Evolutionary conservation across 2,329 filamentous ascomycete species (phyloP), one percentile per base, ranked within the genome.

Genomic region (Scytalidium sp.): DNA sequence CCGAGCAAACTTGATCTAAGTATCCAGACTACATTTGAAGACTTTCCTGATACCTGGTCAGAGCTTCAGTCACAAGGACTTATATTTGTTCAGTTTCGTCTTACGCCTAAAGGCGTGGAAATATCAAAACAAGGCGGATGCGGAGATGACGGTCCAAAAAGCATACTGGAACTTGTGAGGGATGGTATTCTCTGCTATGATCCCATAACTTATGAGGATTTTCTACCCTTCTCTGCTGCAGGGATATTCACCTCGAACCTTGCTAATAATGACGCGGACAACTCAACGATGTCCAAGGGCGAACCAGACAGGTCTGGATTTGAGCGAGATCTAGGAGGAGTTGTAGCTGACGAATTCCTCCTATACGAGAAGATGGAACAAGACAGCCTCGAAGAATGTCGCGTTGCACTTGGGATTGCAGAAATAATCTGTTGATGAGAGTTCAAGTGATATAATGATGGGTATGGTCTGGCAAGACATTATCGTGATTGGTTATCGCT

Each of bases 171-270:
- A n/a, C 62, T 76, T 1, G 46, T 78, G 2, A 47, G 56, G 2
- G 45, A 62, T 0, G 66, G 67, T 0, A 21, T 66, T 3, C 32
- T 79, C 0, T 56, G 65, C 36, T 66, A 64, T 4, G 57, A 67
- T 3, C 73, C 77, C 2, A 68, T 80, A 17, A 77, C 71, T 0
- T 80, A 80, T 49, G 77, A 80, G 50, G 77, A 80, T 47, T 80
- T 80, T 43, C 61, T 80, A 3, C 77, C 77, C 0, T 60, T 80
- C 2, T 78, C 74, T 1, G 77, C 76, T 0, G 76, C 74, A 0
- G 76, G 76, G 0, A 80, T 80, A 15, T 49, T 52, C 25, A 41
- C 22, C 11, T 32, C 27, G 19, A 51, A 51, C 29, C 42, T 51
- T 36, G 41, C n/a, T n/a, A n/a, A n/a, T n/a, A n/a, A n/a, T n/a